phyloP scores from a whole-genome alignment of 768 basidiomycete species.

The Mrakia gelida region DNA sequence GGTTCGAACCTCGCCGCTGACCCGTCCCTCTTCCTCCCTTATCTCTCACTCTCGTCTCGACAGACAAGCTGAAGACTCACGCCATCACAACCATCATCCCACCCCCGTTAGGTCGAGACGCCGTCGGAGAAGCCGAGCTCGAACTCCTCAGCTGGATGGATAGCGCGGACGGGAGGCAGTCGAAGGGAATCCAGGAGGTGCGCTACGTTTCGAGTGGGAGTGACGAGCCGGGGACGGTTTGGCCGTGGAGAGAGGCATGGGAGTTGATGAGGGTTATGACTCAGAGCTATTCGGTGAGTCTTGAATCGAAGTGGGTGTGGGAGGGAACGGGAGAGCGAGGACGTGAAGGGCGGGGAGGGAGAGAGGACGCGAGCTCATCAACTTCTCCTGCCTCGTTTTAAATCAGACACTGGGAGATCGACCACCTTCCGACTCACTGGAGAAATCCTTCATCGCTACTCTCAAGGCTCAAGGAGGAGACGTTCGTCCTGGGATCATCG shows the following conservation, averaged over 20 bases:
- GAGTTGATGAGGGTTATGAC: conserved; percentile 33
- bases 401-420: conserved; percentile 32
- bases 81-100: conserved; percentile 20
- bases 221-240: not conserved
- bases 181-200: not conserved
- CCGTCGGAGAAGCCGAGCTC: conserved; percentile 31
- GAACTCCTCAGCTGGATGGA: conserved; percentile 29
- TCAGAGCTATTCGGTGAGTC: conserved; percentile 32
- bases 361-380: too few relatives aligned
- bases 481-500: conserved; percentile 23
- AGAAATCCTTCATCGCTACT: not conserved
- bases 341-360: too few relatives aligned
- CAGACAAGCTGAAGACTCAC: conserved; percentile 20
- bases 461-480: conserved; percentile 25
- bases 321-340: not conserved
- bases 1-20: not conserved
- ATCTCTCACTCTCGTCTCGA: not conserved
- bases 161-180: conserved; percentile 4
- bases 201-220: not conserved
- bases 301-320: not conserved
- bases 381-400: not conserved
- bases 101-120: conserved; percentile 17
- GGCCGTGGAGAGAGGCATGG: conserved; percentile 22
- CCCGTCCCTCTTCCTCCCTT: not conserved
- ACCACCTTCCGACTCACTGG: conserved; percentile 16